phyloP scores from a whole-genome alignment of 2,329 filamentous ascomycete genomes.

The Raffaelea arxii region DNA sequence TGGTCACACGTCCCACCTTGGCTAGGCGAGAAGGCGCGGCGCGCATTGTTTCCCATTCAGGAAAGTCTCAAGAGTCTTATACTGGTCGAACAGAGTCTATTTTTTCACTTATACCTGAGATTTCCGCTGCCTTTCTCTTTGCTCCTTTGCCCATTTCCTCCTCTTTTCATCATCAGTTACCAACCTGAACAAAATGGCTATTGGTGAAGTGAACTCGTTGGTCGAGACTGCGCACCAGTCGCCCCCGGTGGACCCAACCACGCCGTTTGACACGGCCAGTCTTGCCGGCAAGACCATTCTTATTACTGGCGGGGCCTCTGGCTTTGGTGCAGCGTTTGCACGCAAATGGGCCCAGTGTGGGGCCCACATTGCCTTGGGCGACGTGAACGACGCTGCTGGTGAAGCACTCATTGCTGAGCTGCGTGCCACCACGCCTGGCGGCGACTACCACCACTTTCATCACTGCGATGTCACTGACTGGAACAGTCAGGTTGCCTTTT shows the following conservation, averaged over 20 bases:
- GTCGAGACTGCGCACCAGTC: conserved; percentile 6
- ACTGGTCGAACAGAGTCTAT: no score
- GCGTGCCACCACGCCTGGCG: conserved; percentile 29
- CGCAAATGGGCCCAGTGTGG: conserved; percentile 42
- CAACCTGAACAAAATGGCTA: conserved; percentile 6
- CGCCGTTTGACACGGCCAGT: conserved; percentile 32
- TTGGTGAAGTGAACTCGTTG: conserved; percentile 4
- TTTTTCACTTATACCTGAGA: no score
- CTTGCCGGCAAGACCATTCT: conserved; percentile 43
- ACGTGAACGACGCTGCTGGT: conserved; percentile 47
- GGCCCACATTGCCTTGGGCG: conserved; percentile 53
- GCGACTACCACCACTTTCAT: conserved; percentile 43
- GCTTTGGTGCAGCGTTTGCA: conserved; percentile 45
- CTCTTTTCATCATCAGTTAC: not conserved
- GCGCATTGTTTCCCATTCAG: no score
- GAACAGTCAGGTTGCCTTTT: conserved; percentile 52
- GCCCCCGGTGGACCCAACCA: conserved; percentile 32
- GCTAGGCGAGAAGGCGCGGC: no score
- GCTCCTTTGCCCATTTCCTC: not conserved
- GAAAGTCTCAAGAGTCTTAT: no score
- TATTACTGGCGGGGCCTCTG: conserved; percentile 55
- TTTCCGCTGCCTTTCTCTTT: not conserved
- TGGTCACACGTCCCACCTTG: no score
- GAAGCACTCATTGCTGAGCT: conserved; percentile 43
- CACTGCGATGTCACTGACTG: conserved; percentile 56